Evolutionary conservation across 2,329 filamentous ascomycete genomes (phyloP).

Genomic region (Penicillium sp.): DNA sequence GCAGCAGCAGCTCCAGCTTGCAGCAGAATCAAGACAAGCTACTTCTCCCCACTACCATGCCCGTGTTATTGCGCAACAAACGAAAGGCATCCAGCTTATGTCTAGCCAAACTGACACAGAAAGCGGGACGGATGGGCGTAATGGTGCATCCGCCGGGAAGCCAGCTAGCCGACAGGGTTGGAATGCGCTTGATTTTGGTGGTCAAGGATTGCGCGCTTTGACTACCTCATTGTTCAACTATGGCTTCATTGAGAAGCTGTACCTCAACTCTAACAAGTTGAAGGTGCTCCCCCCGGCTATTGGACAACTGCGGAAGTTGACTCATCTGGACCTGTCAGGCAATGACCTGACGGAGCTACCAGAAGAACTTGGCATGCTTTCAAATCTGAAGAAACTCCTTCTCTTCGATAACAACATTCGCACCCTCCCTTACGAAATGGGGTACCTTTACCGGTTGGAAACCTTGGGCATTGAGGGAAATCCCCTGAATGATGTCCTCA

Average conservation of each 20-base stretch:
- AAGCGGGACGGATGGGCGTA: constrained; percentile 56
- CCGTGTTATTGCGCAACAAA: constrained; percentile 47
- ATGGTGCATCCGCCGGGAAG: constrained; percentile 64
- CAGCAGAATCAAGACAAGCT: constrained; percentile 69
- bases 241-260: constrained; percentile 84
- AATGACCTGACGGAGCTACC: constrained; percentile 82
- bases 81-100: constrained; percentile 46
- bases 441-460: constrained; percentile 83
- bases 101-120: constrained; percentile 51
- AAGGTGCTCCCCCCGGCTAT: constrained; percentile 75
- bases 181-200: constrained; percentile 90
- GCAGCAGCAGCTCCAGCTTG: constrained; percentile 80
- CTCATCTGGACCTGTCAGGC: constrained; percentile 80
- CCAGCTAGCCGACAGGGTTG: constrained; percentile 68
- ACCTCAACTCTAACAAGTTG: constrained; percentile 90
- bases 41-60: constrained; percentile 70
- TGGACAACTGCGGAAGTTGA: constrained; percentile 76
- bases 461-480: constrained; percentile 91
- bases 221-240: constrained; percentile 80
- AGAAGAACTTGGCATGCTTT: constrained; percentile 93
- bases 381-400: constrained; percentile 78
- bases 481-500: constrained; percentile 71
- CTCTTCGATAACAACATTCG: constrained; percentile 89
- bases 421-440: constrained; percentile 79
- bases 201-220: constrained; percentile 86